Base-by-base conservation (phyloP, 2,329 filamentous ascomycete genomes). In the Pseudogymnoascus sp. region DNA sequence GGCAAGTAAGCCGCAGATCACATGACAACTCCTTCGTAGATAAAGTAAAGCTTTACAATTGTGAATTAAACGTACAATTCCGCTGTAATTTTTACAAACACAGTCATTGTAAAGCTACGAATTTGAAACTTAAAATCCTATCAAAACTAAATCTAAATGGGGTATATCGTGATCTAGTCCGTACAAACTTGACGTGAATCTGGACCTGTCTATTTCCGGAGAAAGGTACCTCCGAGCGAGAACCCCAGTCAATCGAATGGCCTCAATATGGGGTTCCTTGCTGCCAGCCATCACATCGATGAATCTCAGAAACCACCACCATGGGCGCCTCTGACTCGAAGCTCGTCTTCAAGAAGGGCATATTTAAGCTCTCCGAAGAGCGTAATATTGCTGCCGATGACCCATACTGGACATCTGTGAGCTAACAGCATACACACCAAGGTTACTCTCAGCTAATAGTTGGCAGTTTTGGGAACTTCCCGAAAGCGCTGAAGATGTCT, bases 281-380 rank as follows among this genome's bases (percentile, higher is more conserved):
- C 13, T 61, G 35, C 14, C 26, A 14, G 24, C 59, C 59, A 26
- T 19, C 59, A 61, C 59, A 42, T 40, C 59, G 35, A 61, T 42
- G 35, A 42, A 61, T 61, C 38, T 10, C 35, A 42, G 21, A 42
- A 61, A 29, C 38, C 38, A 61, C 38, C 66, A 72, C 61, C 42
- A 99, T 99, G 95, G 95, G 95, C 77, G 93, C 93, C 74, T 97
- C 93, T 78, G 93, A 97, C 80, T 97, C 93, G 72, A 97, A 97
- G 83, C 87, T 97, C 74, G 91, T 93, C 74, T 97, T 99, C 84
- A 97, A 97, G 79, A 91, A 96, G 78, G 93, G 93, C 78, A 96
- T 97, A 79, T 97, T 97, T 80, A 87, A 90, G 74, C 86, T 99
- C 65, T 95, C 92, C n/a, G 92, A 96, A 75, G 89, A 96, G 75